Evolutionary conservation across 2,329 filamentous ascomycete genomes (phyloP), one percentile per base, ranked within the genome.

Genomic region (Mycocentrospora acerina): DNA sequence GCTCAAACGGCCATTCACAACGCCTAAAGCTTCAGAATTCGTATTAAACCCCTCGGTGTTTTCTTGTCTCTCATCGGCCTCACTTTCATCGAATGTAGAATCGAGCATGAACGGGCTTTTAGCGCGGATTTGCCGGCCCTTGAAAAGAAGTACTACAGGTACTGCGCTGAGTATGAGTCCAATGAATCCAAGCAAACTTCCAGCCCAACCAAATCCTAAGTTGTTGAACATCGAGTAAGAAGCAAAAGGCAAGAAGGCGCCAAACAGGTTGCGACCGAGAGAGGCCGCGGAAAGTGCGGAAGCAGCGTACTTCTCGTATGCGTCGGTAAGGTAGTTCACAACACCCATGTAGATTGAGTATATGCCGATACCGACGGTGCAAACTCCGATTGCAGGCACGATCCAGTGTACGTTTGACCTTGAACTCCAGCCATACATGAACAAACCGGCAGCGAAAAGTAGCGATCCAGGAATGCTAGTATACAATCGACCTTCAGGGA

Each of bases 271-370:
- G 6, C 73, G 59, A 1, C 73, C 62, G 4, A 76, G 56, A 0
- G 71, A 71, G 2, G 71, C 72, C 1, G 71, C 73, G 1, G 70
- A 70, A 1, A 75, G 57, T 1, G 73, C 74, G 1, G 69, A 73
- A 0, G 72, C 72, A 4, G 73, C 72, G 36, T 73, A 74, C 25
- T 71, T 66, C 22, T 72, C 71, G 40, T 76, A 76, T 0, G 72
- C 68, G 42, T 76, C 72, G 1, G 67, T 70, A 16, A 73, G 55
- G 33, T 74, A 74, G 53, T 77, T 77, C 4, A 74, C 66, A 2
- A 71, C 74, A 10, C 71, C 72, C 48, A 77, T 66, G 40, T 71
- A 68, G 9, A 73, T 75, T 8, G 42, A 47, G 41, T 59, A 62
- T 34, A 63, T 60, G 10, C 60, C 58, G 2, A 60, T 35, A 16